Percentiles rank a stretch among this genome's conserved stretches.
Evolutionary conservation across 202 grass and related monocot genomes (phyloP).

Genomic region (Setaria italica): DNA sequence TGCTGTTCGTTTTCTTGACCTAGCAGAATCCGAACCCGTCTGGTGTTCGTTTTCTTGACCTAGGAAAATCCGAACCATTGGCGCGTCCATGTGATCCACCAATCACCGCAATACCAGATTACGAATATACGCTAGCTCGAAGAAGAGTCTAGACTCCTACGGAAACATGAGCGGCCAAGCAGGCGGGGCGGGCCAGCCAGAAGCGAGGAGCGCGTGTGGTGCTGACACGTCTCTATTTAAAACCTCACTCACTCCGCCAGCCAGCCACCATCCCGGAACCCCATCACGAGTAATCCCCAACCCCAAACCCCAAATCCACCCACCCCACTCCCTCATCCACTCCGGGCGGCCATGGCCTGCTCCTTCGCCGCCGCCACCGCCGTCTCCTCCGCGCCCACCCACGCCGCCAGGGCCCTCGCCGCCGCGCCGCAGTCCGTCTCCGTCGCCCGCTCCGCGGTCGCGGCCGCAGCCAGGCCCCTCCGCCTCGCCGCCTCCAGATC

Average conservation of each 20-base stretch:
- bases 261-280: neutral
- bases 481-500: slow-evolving; percentile 55
- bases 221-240: slow-evolving; percentile 46
- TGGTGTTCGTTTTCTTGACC: no score
- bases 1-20: no score
- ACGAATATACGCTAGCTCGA: no score
- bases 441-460: slow-evolving; percentile 23
- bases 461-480: slow-evolving; percentile 38
- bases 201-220: neutral
- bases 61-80: no score
- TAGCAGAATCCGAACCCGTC: no score
- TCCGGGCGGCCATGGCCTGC: slow-evolving; percentile 61
- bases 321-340: slow-evolving; percentile 26
- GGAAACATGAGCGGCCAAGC: neutral
- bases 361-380: slow-evolving; percentile 55
- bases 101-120: no score
- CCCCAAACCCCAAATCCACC: slow-evolving; percentile 25
- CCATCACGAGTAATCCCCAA: neutral
- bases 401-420: slow-evolving; percentile 35
- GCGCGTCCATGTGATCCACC: no score
- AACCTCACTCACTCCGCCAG: neutral
- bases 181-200: neutral
- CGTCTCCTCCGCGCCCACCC: slow-evolving; percentile 35
- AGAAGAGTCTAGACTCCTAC: no score
- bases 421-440: slow-evolving; percentile 43